Evolutionary conservation across 2,329 filamentous ascomycete species (phyloP).

Genomic region (Colletotrichum lentis): DNA sequence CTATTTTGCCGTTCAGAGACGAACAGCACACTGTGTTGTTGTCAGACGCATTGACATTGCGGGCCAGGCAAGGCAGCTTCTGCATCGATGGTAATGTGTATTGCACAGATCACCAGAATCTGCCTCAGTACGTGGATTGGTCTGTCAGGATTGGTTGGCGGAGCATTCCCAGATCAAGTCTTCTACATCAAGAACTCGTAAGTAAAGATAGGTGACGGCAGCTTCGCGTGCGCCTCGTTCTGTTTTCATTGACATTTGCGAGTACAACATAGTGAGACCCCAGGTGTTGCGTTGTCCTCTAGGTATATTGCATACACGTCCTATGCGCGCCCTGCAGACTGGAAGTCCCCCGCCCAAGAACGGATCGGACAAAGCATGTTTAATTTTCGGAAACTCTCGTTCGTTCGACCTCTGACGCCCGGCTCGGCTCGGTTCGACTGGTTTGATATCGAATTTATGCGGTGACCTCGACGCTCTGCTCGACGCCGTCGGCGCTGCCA

Average conservation of each 20-base stretch:
- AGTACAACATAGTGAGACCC: background rate
- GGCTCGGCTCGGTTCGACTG: conserved; percentile 43
- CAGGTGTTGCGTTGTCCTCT: background rate
- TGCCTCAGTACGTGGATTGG: too few relatives aligned
- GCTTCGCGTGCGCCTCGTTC: background rate
- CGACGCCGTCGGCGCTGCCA: conserved; percentile 73
- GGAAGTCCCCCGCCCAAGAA: background rate
- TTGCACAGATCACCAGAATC: too few relatives aligned
- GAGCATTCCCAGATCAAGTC: too few relatives aligned
- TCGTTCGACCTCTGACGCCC: background rate
- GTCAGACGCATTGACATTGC: too few relatives aligned
- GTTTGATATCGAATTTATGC: conserved; percentile 41
- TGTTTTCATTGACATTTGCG: background rate
- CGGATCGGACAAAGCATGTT: background rate
- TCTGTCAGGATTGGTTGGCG: too few relatives aligned
- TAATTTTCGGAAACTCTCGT: background rate
- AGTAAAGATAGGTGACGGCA: too few relatives aligned
- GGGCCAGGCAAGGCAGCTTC: too few relatives aligned
- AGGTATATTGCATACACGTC: background rate
- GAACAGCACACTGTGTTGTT: too few relatives aligned
- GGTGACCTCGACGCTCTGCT: conserved; percentile 56
- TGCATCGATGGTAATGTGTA: too few relatives aligned
- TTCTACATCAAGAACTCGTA: too few relatives aligned
- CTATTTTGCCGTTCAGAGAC: too few relatives aligned
- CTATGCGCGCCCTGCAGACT: background rate